Percentiles rank a stretch among this genome's conserved stretches.
These are phyloP conservation scores for Boletus rubescentipes DNA, from an alignment of 768 basidiomycete genomes.

Conservation along the genomic window DNA sequence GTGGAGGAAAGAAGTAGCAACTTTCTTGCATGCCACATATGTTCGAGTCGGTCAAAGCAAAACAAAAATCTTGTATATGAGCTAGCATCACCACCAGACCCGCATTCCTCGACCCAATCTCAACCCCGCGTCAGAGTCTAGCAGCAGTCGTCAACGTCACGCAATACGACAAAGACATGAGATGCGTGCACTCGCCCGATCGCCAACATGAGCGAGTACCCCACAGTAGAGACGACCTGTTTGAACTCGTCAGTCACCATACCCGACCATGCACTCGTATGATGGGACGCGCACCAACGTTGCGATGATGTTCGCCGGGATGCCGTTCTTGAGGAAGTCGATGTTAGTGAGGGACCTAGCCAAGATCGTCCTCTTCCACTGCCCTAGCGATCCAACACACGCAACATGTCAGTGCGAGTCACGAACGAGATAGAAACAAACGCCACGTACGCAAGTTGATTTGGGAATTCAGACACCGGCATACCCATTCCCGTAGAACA, in stretches of 20 bases:
- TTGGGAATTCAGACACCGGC: conserved; percentile 98
- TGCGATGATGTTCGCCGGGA: conserved; percentile 92
- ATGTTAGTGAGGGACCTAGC: conserved; percentile 73
- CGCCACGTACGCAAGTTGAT: conserved; percentile 83
- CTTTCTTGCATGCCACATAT: too few relatives aligned
- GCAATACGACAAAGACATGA: not conserved
- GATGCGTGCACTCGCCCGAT: conserved; percentile 8
- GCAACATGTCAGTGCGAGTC: not conserved
- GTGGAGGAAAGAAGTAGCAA: too few relatives aligned
- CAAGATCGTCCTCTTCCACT: conserved; percentile 92
- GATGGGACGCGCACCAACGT: conserved; percentile 50
- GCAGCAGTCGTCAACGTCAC: not conserved
- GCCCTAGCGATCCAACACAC: conserved; percentile 47
- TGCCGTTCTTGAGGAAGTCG: conserved; percentile 92
- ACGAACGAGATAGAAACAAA: not conserved
- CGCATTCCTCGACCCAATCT: too few relatives aligned
- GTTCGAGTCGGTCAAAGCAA: too few relatives aligned
- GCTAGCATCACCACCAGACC: too few relatives aligned
- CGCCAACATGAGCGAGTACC: conserved; percentile 18
- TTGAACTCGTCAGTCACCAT: not conserved
- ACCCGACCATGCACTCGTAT: too few relatives aligned
- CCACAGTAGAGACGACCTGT: conserved; percentile 21
- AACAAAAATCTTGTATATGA: too few relatives aligned
- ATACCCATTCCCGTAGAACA: conserved; percentile 98
- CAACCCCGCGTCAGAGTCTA: conserved; percentile 5